Evolutionary conservation across 257 asterid genomes (phyloP).

Genomic region (Jacaranda mimosifolia): DNA sequence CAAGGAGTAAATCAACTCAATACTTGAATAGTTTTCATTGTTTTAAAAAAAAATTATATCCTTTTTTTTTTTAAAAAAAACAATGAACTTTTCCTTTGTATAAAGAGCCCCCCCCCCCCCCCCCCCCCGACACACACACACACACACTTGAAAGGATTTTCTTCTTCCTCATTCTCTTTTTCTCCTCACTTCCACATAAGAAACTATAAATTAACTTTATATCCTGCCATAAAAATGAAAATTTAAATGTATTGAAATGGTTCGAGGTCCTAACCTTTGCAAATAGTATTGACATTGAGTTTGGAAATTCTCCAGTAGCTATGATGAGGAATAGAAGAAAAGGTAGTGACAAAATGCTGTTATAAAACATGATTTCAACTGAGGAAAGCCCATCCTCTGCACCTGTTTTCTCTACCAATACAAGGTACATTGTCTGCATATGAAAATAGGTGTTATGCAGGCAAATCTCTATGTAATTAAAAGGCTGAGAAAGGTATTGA

Average conservation of each 20-base stretch:
- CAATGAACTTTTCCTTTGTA: not conserved
- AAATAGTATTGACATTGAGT: conserved; percentile 67
- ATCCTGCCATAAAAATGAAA: not conserved
- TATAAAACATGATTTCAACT: conserved; percentile 90
- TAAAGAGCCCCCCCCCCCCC: not conserved
- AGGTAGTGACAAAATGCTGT: conserved; percentile 86
- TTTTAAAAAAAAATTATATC: not conserved
- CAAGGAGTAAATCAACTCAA: too few relatives aligned
- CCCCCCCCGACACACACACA: too few relatives aligned
- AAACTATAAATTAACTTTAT: not conserved
- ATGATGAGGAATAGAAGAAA: conserved; percentile 87
- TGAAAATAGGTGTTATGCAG: conserved; percentile 13
- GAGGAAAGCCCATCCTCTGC: conserved; percentile 98
- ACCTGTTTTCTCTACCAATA: conserved; percentile 94
- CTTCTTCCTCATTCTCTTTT: too few relatives aligned
- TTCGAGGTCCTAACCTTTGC: conserved; percentile 67
- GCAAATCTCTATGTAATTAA: conserved; percentile 9
- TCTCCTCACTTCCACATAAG: not conserved
- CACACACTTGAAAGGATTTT: too few relatives aligned
- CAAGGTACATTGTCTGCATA: conserved; percentile 99
- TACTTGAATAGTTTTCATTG: not conserved
- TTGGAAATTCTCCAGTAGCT: conserved; percentile 92
- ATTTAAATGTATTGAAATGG: not conserved
- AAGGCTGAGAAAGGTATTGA: not conserved
- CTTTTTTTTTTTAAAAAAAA: not conserved